phyloP scores from a whole-genome alignment of 768 basidiomycete genomes.

The Collybia sp. region DNA sequence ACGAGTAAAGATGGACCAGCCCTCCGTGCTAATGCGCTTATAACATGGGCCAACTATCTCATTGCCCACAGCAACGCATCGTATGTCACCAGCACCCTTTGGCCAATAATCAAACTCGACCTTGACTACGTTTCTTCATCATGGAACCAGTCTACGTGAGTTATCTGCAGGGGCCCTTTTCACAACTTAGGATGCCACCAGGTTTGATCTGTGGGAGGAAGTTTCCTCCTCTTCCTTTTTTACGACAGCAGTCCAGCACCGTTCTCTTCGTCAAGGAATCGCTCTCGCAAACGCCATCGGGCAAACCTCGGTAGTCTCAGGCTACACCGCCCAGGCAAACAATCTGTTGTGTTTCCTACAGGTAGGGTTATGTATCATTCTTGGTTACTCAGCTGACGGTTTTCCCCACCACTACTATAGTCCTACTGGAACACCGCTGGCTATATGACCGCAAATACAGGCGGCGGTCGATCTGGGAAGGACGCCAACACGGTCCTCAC shows the following conservation, averaged over 20 bases:
- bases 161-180: constrained; percentile 8
- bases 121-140: constrained; percentile 62
- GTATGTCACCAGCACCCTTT: constrained; percentile 47
- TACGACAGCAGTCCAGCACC: constrained; percentile 77
- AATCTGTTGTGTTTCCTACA: constrained; percentile 75
- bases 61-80: constrained; percentile 39
- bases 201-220: constrained; percentile 79
- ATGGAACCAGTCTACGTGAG: constrained; percentile 62
- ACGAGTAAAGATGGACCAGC: constrained; percentile 59
- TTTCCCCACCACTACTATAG: constrained; percentile 38
- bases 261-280: constrained; percentile 66
- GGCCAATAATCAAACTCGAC: constrained; percentile 72
- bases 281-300: constrained; percentile 57
- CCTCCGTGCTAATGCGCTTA: constrained; percentile 61
- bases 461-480: constrained; percentile 69
- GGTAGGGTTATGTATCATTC: constrained; percentile 54
- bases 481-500: constrained; percentile 73
- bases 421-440: constrained; percentile 68
- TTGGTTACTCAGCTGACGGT: constrained; percentile 45
- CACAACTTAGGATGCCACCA: constrained; percentile 27
- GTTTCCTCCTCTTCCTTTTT: constrained; percentile 73
- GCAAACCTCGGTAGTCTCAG: constrained; percentile 36
- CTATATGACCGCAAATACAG: constrained; percentile 74
- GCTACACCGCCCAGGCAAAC: constrained; percentile 55
- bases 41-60: constrained; percentile 64